Percentiles rank a stretch among this genome's conserved stretches.
Evolutionary conservation across 495 filamentous ascomycete genomes (phyloP).

Genomic region (Trichoderma parareesei): DNA sequence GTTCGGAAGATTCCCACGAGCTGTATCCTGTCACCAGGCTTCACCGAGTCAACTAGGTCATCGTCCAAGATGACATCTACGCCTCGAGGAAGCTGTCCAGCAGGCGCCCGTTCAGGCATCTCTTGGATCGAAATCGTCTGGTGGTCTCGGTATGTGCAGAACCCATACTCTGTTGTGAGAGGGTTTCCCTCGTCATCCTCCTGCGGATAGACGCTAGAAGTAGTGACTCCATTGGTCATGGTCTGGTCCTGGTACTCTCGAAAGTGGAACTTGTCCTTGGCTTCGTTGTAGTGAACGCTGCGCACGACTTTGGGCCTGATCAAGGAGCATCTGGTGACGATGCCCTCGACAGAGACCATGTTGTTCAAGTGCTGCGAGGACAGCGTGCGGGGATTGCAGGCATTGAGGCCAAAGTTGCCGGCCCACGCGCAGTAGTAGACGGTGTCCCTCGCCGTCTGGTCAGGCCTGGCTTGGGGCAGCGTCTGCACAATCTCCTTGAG

Average conservation of each 20-base stretch:
- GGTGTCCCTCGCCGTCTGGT: conserved; percentile 42
- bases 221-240: conserved; percentile 83
- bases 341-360: conserved; percentile 96
- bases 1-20: conserved; percentile 91
- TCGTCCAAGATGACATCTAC: conserved; percentile 98
- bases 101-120: conserved; percentile 96
- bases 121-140: conserved; percentile 98
- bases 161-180: conserved; percentile 90
- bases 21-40: conserved; percentile 93
- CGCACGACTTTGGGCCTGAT: conserved; percentile 95
- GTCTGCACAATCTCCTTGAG: conserved; percentile 80
- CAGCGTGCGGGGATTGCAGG: conserved; percentile 90
- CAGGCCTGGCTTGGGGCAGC: conserved; percentile 50
- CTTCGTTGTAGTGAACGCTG: conserved; percentile 92
- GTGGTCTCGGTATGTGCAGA: conserved; percentile 92
- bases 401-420: conserved; percentile 88
- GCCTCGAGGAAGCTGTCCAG: conserved; percentile 88
- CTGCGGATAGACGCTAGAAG: conserved; percentile 84
- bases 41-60: conserved; percentile 88
- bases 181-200: conserved; percentile 79
- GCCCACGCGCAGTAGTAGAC: conserved; percentile 91
- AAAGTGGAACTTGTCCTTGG: conserved; percentile 70
- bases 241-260: conserved; percentile 92
- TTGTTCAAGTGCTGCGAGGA: conserved; percentile 83
- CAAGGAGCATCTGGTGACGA: conserved; percentile 91